Evolutionary conservation across 2,329 filamentous ascomycete species (phyloP).

Genomic region (Alternaria solani): DNA sequence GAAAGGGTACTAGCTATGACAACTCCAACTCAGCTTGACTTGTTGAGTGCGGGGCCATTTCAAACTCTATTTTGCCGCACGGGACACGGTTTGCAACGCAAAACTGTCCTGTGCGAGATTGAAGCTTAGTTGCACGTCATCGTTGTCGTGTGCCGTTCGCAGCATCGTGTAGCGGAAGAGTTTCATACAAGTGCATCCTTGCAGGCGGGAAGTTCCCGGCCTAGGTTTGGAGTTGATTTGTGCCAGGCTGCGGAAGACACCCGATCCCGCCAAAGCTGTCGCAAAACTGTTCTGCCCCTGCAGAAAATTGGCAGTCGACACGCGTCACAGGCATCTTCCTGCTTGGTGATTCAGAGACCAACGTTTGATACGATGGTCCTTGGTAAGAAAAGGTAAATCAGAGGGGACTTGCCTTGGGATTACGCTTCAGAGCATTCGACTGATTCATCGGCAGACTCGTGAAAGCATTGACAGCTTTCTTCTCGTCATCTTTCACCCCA

Average conservation of each 20-base stretch:
- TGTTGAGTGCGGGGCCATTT: conserved; percentile 12
- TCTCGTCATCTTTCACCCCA: conserved; percentile 61
- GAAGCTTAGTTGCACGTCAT: conserved; percentile 4
- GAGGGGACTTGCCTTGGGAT: conserved; percentile 73
- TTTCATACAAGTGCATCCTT: conserved; percentile 1
- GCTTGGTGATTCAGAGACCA: neutral
- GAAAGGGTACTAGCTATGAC: neutral
- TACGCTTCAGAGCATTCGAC: conserved; percentile 80
- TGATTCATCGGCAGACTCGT: conserved; percentile 64
- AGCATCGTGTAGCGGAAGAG: neutral
- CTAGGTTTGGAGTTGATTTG: conserved; percentile 5
- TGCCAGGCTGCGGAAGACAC: conserved; percentile 6
- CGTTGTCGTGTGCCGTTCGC: neutral
- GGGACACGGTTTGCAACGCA: conserved; percentile 13
- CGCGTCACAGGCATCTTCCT: conserved; percentile 1
- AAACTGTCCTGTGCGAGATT: conserved; percentile 7
- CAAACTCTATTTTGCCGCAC: conserved; percentile 14
- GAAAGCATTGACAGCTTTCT: conserved; percentile 74
- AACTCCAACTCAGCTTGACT: conserved; percentile 5
- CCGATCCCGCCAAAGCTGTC: conserved; percentile 3
- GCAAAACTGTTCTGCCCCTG: neutral
- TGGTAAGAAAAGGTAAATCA: conserved; percentile 13
- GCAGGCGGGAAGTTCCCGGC: conserved; percentile 1
- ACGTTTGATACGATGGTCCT: neutral
- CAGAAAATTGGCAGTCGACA: neutral